phyloP scores from a whole-genome alignment of 2,329 filamentous ascomycete genomes.

The Trichophaea hybrida region DNA sequence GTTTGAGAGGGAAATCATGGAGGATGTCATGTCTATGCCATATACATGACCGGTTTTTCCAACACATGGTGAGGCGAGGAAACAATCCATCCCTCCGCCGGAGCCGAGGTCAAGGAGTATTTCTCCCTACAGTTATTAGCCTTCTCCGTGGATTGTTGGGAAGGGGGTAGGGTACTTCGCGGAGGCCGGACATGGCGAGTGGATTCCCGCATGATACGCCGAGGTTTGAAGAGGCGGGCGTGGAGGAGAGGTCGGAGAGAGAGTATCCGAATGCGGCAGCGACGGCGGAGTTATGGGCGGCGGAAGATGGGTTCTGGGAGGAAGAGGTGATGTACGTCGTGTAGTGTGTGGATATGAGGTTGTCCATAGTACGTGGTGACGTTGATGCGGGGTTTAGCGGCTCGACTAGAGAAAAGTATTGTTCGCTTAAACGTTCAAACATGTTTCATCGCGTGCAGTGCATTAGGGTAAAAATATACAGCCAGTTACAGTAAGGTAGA shows the following conservation, averaged over 20 bases:
- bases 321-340: not conserved
- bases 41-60: slow-evolving; percentile 35
- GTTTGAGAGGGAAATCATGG: not conserved
- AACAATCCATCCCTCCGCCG: slow-evolving; percentile 45
- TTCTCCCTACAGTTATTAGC: slow-evolving; percentile 35
- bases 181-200: slow-evolving; percentile 33
- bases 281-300: not conserved
- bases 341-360: not conserved
- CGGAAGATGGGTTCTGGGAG: not conserved
- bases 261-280: slow-evolving; percentile 25
- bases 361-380: not conserved
- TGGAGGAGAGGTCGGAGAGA: slow-evolving; percentile 18
- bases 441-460: too few species aligned
- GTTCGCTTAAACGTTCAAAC: too few species aligned
- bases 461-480: too few species aligned
- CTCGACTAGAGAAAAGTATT: too few species aligned
- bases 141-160: not conserved
- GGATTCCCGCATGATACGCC: slow-evolving; percentile 26
- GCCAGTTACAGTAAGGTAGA: too few species aligned
- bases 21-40: slow-evolving; percentile 45
- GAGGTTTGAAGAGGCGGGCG: slow-evolving; percentile 21
- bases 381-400: too few species aligned
- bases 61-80: slow-evolving; percentile 35
- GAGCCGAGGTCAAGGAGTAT: slow-evolving; percentile 44
- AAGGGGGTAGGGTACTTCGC: slow-evolving; percentile 30